Conservation (phyloP, 768 basidiomycete species). For the Tephrocybe sp. region DNA sequence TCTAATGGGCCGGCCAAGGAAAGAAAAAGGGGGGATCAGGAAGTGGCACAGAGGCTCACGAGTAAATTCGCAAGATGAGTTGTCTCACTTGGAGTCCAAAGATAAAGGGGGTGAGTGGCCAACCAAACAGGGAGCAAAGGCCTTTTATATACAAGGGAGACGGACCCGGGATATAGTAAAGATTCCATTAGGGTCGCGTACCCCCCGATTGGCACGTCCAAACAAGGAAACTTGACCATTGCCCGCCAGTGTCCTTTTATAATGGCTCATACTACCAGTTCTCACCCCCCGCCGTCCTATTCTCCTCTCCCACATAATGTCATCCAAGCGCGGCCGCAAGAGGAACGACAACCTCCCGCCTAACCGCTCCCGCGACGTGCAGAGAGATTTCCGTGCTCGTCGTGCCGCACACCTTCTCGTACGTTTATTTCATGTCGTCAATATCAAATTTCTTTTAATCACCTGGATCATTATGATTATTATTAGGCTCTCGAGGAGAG, state of each 20-base stretch:
- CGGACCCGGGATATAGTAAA: too few relatives aligned
- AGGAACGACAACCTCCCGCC: slow-evolving; percentile 78
- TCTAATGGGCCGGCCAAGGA: slow-evolving; percentile 1
- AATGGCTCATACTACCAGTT: slow-evolving; percentile 29
- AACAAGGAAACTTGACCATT: slow-evolving; percentile 25
- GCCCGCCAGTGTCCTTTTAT: slow-evolving; percentile 37
- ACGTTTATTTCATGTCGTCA: slow-evolving; percentile 29
- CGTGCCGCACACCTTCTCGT: slow-evolving; percentile 86
- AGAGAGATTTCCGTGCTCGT: slow-evolving; percentile 85
- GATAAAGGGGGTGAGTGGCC: too few relatives aligned
- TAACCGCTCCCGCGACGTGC: slow-evolving; percentile 83
- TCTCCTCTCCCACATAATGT: slow-evolving; percentile 51
- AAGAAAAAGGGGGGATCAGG: background rate
- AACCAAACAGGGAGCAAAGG: slow-evolving; percentile 1
- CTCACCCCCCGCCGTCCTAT: slow-evolving; percentile 26
- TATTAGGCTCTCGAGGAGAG: slow-evolving; percentile 76
- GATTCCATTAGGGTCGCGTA: slow-evolving; percentile 2
- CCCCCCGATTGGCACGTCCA: slow-evolving; percentile 18
- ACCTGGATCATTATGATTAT: slow-evolving; percentile 25
- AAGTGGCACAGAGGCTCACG: too few relatives aligned
- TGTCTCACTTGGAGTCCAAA: too few relatives aligned
- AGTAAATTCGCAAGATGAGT: too few relatives aligned
- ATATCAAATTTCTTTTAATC: slow-evolving; percentile 42
- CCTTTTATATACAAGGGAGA: too few relatives aligned
- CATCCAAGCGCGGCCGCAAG: slow-evolving; percentile 85